Base-by-base conservation (phyloP, 768 basidiomycete genomes). In the Hericium rajendrae region DNA sequence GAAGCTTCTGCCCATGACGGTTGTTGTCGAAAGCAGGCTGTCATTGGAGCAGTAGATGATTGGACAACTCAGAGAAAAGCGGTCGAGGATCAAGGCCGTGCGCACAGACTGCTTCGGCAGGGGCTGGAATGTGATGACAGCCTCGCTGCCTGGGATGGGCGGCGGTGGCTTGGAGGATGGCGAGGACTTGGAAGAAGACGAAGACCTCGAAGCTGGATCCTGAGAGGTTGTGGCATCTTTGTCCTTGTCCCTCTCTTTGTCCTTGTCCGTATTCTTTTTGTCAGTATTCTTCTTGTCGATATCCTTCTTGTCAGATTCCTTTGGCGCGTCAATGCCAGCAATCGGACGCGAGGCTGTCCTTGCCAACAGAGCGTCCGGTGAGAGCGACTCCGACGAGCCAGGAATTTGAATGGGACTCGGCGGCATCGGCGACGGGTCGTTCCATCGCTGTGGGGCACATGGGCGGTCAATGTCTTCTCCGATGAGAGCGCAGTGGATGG, bases 1-100 rank as follows among this genome's bases (percentile, higher is more conserved):
- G 71, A 91, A 88, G 59, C 76, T 77, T 20, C 86, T 78, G 22
- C 78, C 80, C 68, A 85, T 79, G 18, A 81, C 80, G 13, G 72
- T 69, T n/a, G 75, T 78, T 11, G 83, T 78, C 8, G 77, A 72
- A 38, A 91, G 66, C 32, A 91, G 71, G 57, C 82, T 76, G 63
- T 88, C 82, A 62, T 91, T 91, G 20, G 86, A 83, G 68, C 84
- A 85, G 65, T 89, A 88, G 50, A 83, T 67, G 40, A 91, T 77
- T 0, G 78, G 77, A 67, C 85, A 87, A 58, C 77, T 74, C 58
- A 77, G 69, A 6, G 83, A 80, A 72, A 91, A 92, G 48, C 89
- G 80, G 67, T 92, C 79, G 26, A 92, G 80, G 63, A 92, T 88
- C 56, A 92, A 78, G n/a, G 87, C 86, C 2, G 86, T 86, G 43